Base-by-base conservation (phyloP, 805 yeast species). In the Barnettozyma sucrosica region DNA sequence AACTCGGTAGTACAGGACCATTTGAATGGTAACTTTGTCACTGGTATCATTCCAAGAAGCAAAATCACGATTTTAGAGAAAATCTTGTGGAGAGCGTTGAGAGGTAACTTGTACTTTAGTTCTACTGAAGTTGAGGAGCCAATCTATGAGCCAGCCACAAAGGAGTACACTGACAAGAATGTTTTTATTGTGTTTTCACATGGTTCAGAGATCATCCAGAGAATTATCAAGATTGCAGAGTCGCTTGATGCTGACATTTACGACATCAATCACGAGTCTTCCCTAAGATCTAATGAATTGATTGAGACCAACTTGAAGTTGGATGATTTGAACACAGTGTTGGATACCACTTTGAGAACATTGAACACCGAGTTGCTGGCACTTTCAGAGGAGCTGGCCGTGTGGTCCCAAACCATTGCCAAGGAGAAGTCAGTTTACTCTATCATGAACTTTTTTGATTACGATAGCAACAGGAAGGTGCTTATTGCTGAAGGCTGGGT, bases 401-500 rank as follows among this genome's bases (percentile, higher is more conserved):
- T 74, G 49, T 93, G 97, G 96, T 74, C 78, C 66, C 72, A 76
- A 19, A 67, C 74, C 32, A 70, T 83, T 30, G 78, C 81, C 43
- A 80, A 88, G 63, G 99, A 93, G 66, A 88, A 88, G 65, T 85
- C 92, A 10, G 83, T 90, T 21, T 90, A 85, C 66, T 76, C 83
- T 45, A 77, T 88, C 1, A 74, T 93, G 71, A 89, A 92, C 66
- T 85, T 85, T 50, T 85, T 86, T 56, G 81, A 83, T 56, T 83
- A 78, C 61, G 93, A 85, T 62, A 67, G 62, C 81, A 87, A 67
- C 93, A 89, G 68, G 88, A 80, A 59, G 72, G 85, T 38, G 33
- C 72, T 93, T 53, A 80, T 92, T 46, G 97, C 95, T 19, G 99
- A 93, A 70, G 99, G 98, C 32, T 93, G 99, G 99, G 72, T 89